phyloP scores from a whole-genome alignment of 371 early-diverging fungal genomes.

The Mortierella sp. region DNA sequence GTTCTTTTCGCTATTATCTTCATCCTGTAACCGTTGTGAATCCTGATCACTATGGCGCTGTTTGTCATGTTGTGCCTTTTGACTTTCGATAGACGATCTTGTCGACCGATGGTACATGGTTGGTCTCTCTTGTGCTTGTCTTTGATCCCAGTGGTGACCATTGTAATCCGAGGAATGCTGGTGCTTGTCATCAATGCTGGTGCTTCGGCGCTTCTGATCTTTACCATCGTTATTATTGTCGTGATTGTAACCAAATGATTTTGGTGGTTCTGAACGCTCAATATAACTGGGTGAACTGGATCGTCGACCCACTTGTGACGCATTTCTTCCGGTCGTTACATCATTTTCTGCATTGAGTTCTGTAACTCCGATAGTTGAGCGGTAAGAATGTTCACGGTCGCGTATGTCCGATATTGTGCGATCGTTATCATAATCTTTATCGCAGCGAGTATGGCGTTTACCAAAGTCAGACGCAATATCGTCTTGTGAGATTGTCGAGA shows the following conservation, averaged over 20 bases:
- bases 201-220: slow-evolving; percentile 4
- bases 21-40: neutral
- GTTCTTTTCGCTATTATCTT: slow-evolving; percentile 3
- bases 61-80: neutral
- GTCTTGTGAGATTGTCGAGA: slow-evolving; percentile 22
- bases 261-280: neutral
- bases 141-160: neutral
- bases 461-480: neutral
- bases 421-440: slow-evolving; percentile 29
- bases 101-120: neutral
- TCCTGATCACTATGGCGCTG: neutral
- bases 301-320: neutral
- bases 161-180: neutral
- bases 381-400: slow-evolving; percentile 6
- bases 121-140: neutral
- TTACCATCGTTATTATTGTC: slow-evolving; percentile 9
- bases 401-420: slow-evolving; percentile 10
- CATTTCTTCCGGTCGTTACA: neutral
- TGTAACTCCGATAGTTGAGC: neutral
- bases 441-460: slow-evolving; percentile 21
- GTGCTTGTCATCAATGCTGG: slow-evolving; percentile 8
- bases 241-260: neutral
- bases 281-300: slow-evolving; percentile 1
- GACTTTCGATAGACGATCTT: slow-evolving; percentile 1
- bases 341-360: neutral